Base-by-base conservation (phyloP, 345 rosid species). In the Murraya paniculata region DNA sequence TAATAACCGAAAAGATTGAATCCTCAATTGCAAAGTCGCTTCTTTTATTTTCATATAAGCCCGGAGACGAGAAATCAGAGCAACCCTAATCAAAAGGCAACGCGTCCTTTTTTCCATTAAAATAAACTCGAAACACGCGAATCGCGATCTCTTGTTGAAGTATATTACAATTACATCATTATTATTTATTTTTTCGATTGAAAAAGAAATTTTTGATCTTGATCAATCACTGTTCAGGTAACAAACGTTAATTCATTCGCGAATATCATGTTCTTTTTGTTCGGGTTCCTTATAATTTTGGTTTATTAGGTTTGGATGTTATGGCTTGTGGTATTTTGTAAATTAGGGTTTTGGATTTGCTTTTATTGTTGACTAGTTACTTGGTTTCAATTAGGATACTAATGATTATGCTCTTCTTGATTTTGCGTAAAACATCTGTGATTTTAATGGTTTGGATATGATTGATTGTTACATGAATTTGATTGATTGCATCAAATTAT, bases 161-260 rank as follows among this genome's bases (percentile, higher is more conserved):
- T n/a, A 50, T 38, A 67, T 62, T 2, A 30, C 7, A 13, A 16
- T 61, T 22, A 2, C 65, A 31, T 27, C 7, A 61, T 11, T 27
- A 28, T 5, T 30, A 31, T 62, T 62, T 62, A 19, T 18, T 64
- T 45, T 2, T 35, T 16, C 25, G 41, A 64, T 64, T 31, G 41
- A 18, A 18, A 11, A 19, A 18, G 13, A 19, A 31, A 6, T 31
- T 62, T 22, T 38, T 67, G 31, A 67, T 67, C 71, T 73, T 38
- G 36, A 59, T 73, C 55, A 18, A 38, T 73, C 36, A 24, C 67
- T 48, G 35, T 16, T 73, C 56, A 73, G 76, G 76, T 73, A 73
- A 72, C 7, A 11, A 11, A 9, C 9, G 24, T 31, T 48, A 9
- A 60, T 74, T 31, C 6, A 0, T 38, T 16, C 39, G n/a, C 18